phyloP scores from a whole-genome alignment of 2,329 filamentous ascomycete genomes.

The Xylaria sp. region DNA sequence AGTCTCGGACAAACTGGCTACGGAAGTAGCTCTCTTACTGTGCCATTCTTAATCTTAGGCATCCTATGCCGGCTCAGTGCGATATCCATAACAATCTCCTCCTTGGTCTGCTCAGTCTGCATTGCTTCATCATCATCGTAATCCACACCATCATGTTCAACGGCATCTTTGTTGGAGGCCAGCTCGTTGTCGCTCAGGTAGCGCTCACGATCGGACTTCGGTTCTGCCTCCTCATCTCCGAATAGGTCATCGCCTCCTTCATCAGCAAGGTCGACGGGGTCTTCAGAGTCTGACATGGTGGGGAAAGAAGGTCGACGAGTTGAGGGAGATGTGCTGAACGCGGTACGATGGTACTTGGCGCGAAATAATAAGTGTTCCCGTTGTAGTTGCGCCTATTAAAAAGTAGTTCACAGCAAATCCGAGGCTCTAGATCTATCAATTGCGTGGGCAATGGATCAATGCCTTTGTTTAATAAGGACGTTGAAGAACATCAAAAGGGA shows the following conservation, averaged over 20 bases:
- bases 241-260: constrained; percentile 71
- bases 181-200: constrained; percentile 71
- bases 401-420: background rate
- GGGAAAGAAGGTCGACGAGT: constrained; percentile 1
- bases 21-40: constrained; percentile 60
- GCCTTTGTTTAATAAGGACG: background rate
- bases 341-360: background rate
- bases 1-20: background rate
- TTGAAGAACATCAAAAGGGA: background rate
- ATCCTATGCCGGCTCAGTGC: constrained; percentile 75
- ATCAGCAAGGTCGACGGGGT: constrained; percentile 61
- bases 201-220: constrained; percentile 71
- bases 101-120: constrained; percentile 59
- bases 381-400: background rate
- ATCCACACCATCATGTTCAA: constrained; percentile 53
- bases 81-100: constrained; percentile 71
- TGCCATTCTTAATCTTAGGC: constrained; percentile 76
- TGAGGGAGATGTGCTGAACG: background rate
- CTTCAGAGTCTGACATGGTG: constrained; percentile 68
- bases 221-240: constrained; percentile 67
- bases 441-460: background rate
- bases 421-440: background rate
- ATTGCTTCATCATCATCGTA: constrained; percentile 58
- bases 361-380: background rate
- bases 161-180: constrained; percentile 62